These are phyloP conservation scores for Scopulariopsis brevicaulis DNA, from an alignment of 2,329 filamentous ascomycete species.

Conservation along the genomic window DNA sequence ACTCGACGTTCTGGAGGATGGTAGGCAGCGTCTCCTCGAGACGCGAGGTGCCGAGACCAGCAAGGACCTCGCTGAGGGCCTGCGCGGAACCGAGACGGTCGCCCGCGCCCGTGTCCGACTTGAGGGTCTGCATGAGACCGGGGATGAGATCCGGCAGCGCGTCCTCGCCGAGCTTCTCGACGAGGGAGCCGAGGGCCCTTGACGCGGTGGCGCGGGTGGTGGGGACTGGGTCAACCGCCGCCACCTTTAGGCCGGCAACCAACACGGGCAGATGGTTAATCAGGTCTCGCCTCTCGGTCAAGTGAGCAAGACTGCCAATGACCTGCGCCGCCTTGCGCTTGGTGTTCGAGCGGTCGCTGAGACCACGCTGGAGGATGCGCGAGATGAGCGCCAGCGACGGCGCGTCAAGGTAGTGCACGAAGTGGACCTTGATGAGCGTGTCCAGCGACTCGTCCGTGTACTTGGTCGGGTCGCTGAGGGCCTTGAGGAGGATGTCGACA, in stretches of 20 bases:
- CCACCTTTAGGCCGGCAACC: conserved; percentile 78
- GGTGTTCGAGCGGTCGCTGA: conserved; percentile 83
- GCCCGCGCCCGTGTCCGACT: conserved; percentile 91
- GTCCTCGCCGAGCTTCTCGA: conserved; percentile 96
- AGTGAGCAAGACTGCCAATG: conserved; percentile 91
- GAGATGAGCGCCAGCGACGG: conserved; percentile 91
- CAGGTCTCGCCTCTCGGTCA: conserved; percentile 93
- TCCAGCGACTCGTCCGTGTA: conserved; percentile 94
- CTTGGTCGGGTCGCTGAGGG: conserved; percentile 92
- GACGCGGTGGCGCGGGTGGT: conserved; percentile 94
- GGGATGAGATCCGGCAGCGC: conserved; percentile 94
- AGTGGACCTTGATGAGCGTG: conserved; percentile 92
- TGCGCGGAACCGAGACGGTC: conserved; percentile 94
- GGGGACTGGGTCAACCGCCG: conserved; percentile 89
- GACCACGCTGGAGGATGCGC: conserved; percentile 84
- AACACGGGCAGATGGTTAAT: conserved; percentile 83
- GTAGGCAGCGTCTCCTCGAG: conserved; percentile 94
- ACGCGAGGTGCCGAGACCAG: conserved; percentile 82
- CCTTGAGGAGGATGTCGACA: conserved; percentile 85
- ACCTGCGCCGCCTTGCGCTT: conserved; percentile 96
- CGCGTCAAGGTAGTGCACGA: conserved; percentile 95
- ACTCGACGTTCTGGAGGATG: conserved; percentile 91
- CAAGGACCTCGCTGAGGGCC: conserved; percentile 90
- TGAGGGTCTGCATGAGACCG: conserved; percentile 93
- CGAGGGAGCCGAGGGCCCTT: conserved; percentile 87